Evolutionary conservation across 1,284 basidiomycete genomes (phyloP).

Genomic region (Boletus hoseneyae): DNA sequence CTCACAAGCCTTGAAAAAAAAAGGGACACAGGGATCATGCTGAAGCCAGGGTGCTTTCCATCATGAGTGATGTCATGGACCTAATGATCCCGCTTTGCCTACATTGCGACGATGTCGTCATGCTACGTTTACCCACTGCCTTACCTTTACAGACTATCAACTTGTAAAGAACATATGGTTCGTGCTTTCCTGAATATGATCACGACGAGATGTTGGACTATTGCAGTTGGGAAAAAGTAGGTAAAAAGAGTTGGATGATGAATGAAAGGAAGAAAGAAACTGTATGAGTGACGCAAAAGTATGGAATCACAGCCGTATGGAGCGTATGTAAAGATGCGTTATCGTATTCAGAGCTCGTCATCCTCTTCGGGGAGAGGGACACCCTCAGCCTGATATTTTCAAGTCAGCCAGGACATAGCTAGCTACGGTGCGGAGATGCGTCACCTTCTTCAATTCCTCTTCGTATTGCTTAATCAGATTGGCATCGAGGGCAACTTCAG

Average conservation of each 20-base stretch:
- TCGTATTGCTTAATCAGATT: constrained; percentile 83
- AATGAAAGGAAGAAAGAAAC: constrained; percentile 10
- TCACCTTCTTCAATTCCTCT: constrained; percentile 69
- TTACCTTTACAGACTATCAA: constrained; percentile 2
- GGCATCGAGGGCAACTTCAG: constrained; percentile 87
- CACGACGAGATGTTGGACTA: constrained; percentile 21
- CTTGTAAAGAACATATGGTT: constrained; percentile 14
- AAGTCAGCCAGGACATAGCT: constrained; percentile 8
- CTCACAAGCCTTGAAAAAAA: constrained; percentile 25
- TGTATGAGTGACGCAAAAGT: constrained; percentile 23
- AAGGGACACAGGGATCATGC: background rate
- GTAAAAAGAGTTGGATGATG: constrained; percentile 19
- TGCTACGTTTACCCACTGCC: constrained; percentile 7
- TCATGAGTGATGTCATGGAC: background rate
- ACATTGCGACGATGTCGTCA: background rate
- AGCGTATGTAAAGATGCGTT: constrained; percentile 20
- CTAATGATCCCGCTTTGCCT: background rate
- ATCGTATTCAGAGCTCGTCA: constrained; percentile 57
- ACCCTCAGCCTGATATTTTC: constrained; percentile 55
- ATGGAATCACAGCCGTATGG: constrained; percentile 19
- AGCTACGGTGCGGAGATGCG: constrained; percentile 17
- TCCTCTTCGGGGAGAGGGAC: constrained; percentile 81
- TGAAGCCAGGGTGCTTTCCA: background rate
- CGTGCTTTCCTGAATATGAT: constrained; percentile 25
- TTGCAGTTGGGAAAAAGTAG: constrained; percentile 25